Evolutionary conservation across 306 rosid genomes (phyloP).

Genomic region (Cotoneaster glaucophyllus): DNA sequence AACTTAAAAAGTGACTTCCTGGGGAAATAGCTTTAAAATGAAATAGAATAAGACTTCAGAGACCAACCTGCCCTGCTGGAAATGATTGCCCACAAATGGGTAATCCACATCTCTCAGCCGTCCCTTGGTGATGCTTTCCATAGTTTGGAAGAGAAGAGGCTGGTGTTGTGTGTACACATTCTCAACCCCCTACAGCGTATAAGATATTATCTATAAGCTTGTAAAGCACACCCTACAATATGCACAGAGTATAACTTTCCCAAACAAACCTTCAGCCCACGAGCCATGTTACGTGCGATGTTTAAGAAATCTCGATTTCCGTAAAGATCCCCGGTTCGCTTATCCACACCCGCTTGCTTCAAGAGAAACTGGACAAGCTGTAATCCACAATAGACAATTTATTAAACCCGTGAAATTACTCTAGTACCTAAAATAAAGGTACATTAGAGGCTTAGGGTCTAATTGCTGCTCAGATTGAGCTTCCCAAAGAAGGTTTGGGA

Average conservation of each 20-base stretch:
- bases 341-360: slow-evolving; percentile 97
- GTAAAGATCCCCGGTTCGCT: slow-evolving; percentile 78
- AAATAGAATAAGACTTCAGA: background rate
- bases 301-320: slow-evolving; percentile 88
- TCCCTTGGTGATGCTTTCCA: slow-evolving; percentile 91
- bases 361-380: slow-evolving; percentile 96
- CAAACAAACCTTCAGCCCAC: slow-evolving; percentile 77
- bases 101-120: slow-evolving; percentile 89
- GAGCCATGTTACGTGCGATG: slow-evolving; percentile 97
- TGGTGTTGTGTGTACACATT: slow-evolving; percentile 93
- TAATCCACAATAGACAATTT: slow-evolving; percentile 25
- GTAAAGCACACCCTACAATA: slow-evolving; percentile 15
- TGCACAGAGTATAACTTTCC: slow-evolving; percentile 17
- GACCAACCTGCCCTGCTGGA: slow-evolving; percentile 94
- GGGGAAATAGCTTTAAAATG: background rate
- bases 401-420: slow-evolving; percentile 31
- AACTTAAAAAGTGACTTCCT: background rate
- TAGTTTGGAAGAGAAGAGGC: slow-evolving; percentile 78
- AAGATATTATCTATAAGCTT: slow-evolving; percentile 17
- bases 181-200: slow-evolving; percentile 68
- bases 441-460: background rate
- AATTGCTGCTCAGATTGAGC: background rate
- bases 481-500: background rate
- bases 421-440: slow-evolving; percentile 9
- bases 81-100: slow-evolving; percentile 84